phyloP scores from a whole-genome alignment of 2,329 filamentous ascomycete genomes.

The Dendryphion nanum region DNA sequence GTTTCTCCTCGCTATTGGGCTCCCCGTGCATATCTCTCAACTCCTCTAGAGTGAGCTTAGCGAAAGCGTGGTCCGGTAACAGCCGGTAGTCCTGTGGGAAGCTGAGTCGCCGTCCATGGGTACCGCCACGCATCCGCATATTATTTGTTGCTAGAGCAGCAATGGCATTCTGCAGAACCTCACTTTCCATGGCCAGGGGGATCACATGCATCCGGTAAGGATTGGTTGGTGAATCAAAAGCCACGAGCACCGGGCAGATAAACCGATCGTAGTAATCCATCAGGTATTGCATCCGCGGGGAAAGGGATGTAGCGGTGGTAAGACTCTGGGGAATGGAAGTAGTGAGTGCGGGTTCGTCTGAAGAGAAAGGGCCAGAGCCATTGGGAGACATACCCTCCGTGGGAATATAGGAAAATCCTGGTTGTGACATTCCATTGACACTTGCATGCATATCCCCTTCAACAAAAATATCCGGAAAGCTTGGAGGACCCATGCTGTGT shows the following conservation, averaged over 20 bases:
- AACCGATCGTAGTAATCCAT: conserved; percentile 93
- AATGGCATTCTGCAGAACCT: conserved; percentile 87
- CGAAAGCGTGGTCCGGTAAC: conserved; percentile 38
- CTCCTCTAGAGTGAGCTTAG: conserved; percentile 36
- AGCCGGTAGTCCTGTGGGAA: conserved; percentile 28
- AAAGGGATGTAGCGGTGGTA: conserved; percentile 58
- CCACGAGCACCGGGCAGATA: conserved; percentile 88
- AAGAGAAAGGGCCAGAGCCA: conserved; percentile 38
- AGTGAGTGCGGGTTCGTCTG: conserved; percentile 40
- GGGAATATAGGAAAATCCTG: conserved; percentile 40
- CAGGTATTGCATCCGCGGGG: conserved; percentile 80
- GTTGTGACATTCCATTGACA: conserved; percentile 35
- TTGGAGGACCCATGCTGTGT: conserved; percentile 34
- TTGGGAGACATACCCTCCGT: conserved; percentile 42
- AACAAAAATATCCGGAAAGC: conserved; percentile 38
- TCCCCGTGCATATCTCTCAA: conserved; percentile 49
- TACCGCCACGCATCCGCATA: conserved; percentile 77
- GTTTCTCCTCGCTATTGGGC: conserved; percentile 72
- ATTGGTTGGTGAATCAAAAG: conserved; percentile 79
- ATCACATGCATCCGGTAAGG: conserved; percentile 84
- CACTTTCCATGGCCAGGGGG: conserved; percentile 71
- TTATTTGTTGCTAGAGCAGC: conserved; percentile 88
- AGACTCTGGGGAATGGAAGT: conserved; percentile 44
- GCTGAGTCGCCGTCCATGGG: conserved; percentile 43
- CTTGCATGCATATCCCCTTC: conserved; percentile 40